A percentile compares a stretch with the other conserved stretches of the same genome.
Conservation (phyloP, 2,329 filamentous ascomycete genomes). For the Monilinia vaccinii-corymbosi region DNA sequence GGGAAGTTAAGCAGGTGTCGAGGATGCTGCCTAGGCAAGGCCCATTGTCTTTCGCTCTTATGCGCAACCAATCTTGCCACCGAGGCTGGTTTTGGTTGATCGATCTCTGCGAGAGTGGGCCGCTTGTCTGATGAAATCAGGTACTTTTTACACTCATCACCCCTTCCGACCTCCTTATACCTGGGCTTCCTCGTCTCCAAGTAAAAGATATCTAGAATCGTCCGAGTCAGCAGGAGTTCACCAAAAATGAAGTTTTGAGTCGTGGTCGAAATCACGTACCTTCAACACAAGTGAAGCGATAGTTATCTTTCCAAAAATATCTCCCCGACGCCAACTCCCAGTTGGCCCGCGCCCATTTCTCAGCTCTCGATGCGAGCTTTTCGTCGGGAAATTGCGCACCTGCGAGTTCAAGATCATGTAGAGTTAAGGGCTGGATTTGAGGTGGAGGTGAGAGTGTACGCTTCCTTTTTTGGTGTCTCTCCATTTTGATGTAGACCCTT, state of each 20-base stretch:
- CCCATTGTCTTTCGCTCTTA: not conserved
- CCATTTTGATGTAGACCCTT: not conserved
- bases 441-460: not conserved
- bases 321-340: not conserved
- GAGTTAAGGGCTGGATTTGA: not conserved
- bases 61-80: not conserved
- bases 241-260: not conserved
- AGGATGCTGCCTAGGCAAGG: not conserved
- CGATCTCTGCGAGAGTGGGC: not conserved
- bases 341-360: not conserved
- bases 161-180: not conserved
- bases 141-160: not conserved
- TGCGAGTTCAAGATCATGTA: not conserved
- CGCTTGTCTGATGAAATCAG: no score
- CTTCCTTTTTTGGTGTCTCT: not conserved
- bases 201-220: not conserved
- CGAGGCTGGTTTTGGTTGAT: not conserved
- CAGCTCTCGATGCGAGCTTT: not conserved
- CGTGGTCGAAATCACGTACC: not conserved
- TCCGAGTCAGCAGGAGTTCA: not conserved
- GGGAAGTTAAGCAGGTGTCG: not conserved
- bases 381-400: not conserved
- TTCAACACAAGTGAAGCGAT: not conserved
- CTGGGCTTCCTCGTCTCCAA: not conserved
- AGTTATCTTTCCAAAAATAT: not conserved